These are phyloP conservation scores for Schizosaccharomyces versatilis DNA, from an alignment of 1,139 yeast species.

Conservation along the genomic window DNA sequence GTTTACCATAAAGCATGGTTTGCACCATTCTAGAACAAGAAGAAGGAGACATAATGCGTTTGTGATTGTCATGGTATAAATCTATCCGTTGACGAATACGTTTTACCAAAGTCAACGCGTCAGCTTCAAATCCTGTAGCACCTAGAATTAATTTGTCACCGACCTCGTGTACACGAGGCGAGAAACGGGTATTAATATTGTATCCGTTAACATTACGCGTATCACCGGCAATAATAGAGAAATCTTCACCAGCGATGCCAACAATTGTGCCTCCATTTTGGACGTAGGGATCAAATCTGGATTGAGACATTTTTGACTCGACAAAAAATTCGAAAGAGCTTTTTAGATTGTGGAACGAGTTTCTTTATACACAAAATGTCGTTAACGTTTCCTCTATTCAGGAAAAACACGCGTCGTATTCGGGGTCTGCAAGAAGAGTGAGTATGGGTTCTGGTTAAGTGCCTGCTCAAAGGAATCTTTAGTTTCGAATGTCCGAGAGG, in stretches of 20 bases:
- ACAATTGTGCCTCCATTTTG: constrained; percentile 89
- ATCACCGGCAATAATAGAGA: constrained; percentile 92
- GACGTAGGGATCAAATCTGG: constrained; percentile 4
- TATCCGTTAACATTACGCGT: constrained; percentile 91
- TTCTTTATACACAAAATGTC: too few relatives aligned
- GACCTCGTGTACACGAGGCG: constrained; percentile 70
- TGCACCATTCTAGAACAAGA: constrained; percentile 84
- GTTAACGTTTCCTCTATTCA: too few relatives aligned
- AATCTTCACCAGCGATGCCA: constrained; percentile 95
- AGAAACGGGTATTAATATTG: constrained; percentile 78
- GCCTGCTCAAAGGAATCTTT: too few relatives aligned
- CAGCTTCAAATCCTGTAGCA: constrained; percentile 94
- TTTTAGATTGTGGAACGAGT: too few relatives aligned
- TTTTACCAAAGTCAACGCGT: constrained; percentile 65
- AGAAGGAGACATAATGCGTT: constrained; percentile 41
- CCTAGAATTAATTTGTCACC: constrained; percentile 77
- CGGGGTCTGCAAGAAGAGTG: too few relatives aligned
- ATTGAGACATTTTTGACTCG: neutral
- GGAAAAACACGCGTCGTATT: too few relatives aligned
- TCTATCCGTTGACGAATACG: constrained; percentile 43
- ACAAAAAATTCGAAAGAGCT: too few relatives aligned
- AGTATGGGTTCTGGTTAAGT: too few relatives aligned
- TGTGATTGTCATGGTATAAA: constrained; percentile 77
- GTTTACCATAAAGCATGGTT: constrained; percentile 71
- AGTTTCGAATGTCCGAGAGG: too few relatives aligned